Percentiles rank a stretch among this genome's conserved stretches.
These are phyloP conservation scores for Russula vinacea DNA, from an alignment of 768 basidiomycete genomes.

Conservation along the genomic window DNA sequence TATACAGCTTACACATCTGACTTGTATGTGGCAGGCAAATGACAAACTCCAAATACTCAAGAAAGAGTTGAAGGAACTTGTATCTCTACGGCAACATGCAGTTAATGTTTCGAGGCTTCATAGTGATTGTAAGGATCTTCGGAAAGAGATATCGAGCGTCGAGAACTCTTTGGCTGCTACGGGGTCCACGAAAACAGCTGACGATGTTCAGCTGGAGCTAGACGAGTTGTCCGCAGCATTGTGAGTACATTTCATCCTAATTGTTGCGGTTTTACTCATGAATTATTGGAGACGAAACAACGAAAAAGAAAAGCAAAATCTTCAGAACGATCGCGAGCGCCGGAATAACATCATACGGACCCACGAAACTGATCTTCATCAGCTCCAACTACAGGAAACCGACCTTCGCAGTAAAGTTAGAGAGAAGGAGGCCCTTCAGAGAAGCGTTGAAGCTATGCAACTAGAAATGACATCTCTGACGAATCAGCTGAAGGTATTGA, in stretches of 20 bases:
- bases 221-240: slow-evolving; percentile 58
- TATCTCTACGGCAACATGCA: slow-evolving; percentile 58
- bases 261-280: slow-evolving; percentile 3
- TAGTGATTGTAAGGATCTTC: slow-evolving; percentile 56
- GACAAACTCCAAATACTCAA: slow-evolving; percentile 53
- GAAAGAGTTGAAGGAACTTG: slow-evolving; percentile 58
- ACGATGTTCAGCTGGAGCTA: slow-evolving; percentile 81
- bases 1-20: slow-evolving; percentile 8
- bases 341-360: slow-evolving; percentile 50
- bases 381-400: slow-evolving; percentile 59
- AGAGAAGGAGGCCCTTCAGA: slow-evolving; percentile 56
- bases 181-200: slow-evolving; percentile 77
- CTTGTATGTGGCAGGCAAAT: slow-evolving; percentile 42
- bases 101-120: slow-evolving; percentile 55
- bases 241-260: slow-evolving; percentile 45
- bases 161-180: slow-evolving; percentile 67
- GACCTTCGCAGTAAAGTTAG: slow-evolving; percentile 55
- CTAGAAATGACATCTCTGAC: slow-evolving; percentile 49
- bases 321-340: slow-evolving; percentile 61
- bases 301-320: slow-evolving; percentile 58
- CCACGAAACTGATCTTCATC: slow-evolving; percentile 58
- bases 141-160: slow-evolving; percentile 57
- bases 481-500: slow-evolving; percentile 50
- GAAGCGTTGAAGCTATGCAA: slow-evolving; percentile 55
- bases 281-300: slow-evolving; percentile 50